These are phyloP conservation scores for Aspergillus cristatus DNA, from an alignment of 495 filamentous ascomycete species.

Conservation along the genomic window DNA sequence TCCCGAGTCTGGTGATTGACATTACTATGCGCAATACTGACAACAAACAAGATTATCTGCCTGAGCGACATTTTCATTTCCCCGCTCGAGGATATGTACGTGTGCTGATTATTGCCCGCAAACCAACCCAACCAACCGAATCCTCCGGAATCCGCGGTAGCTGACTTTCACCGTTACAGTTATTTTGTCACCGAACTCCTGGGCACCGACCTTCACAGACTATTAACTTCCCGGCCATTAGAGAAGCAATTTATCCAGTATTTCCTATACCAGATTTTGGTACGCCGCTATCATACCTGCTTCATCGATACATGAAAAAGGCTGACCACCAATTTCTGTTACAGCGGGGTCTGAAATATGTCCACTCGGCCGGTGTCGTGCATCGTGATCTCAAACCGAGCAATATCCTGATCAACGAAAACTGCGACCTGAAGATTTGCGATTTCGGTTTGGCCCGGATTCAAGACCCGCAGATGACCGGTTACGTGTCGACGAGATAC, in stretches of 20 bases:
- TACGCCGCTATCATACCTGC: constrained; percentile 21
- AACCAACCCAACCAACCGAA: not conserved
- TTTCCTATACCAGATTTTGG: constrained; percentile 97
- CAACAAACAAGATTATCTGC: constrained; percentile 68
- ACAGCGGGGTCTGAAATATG: constrained; percentile 95
- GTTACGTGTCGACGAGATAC: constrained; percentile 97
- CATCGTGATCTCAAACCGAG: constrained; percentile 96
- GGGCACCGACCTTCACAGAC: constrained; percentile 90
- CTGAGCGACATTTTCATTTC: constrained; percentile 99
- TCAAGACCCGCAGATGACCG: constrained; percentile 99
- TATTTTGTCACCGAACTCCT: constrained; percentile 98
- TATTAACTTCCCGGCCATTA: constrained; percentile 88
- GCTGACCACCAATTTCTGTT: constrained; percentile 26
- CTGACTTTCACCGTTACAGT: constrained; percentile 40
- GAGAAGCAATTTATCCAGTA: constrained; percentile 99
- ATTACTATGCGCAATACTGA: no score
- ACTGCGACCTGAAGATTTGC: constrained; percentile 98
- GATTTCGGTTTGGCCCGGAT: constrained; percentile 96
- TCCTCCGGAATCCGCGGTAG: not conserved
- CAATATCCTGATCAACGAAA: constrained; percentile 99
- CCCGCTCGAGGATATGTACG: constrained; percentile 94
- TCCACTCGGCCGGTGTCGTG: constrained; percentile 95
- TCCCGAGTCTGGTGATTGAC: not conserved
- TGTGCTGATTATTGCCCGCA: not conserved
- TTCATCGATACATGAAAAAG: not conserved